A percentile compares a stretch with the other conserved stretches of the same genome.
phyloP scores from a whole-genome alignment of 169 alveolate species.

The Babesia sp. region DNA sequence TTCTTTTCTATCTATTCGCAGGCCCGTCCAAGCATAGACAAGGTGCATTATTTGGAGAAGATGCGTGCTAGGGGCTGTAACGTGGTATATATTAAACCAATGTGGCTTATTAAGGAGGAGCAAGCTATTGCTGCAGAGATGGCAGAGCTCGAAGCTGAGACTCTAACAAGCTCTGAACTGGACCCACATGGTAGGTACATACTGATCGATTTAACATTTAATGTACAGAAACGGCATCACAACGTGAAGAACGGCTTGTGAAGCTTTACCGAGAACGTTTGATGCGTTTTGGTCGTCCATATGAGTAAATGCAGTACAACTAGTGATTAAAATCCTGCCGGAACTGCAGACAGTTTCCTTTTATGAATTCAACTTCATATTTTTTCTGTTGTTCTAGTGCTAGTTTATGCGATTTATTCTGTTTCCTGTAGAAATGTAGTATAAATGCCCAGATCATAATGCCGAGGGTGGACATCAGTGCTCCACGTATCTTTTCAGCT shows the following conservation, averaged over 20 bases:
- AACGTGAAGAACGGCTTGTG: conserved; percentile 36
- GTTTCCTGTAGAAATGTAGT: conserved; percentile 23
- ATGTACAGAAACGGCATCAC: conserved; percentile 8
- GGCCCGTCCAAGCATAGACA: conserved; percentile 81
- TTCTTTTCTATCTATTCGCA: neutral
- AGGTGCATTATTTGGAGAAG: conserved; percentile 82
- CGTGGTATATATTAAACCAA: conserved; percentile 85
- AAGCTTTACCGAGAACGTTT: conserved; percentile 48
- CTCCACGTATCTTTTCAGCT: neutral
- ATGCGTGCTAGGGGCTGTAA: conserved; percentile 82
- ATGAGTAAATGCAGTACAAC: neutral
- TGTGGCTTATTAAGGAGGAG: conserved; percentile 86
- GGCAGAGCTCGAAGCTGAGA: conserved; percentile 77
- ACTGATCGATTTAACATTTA: neutral
- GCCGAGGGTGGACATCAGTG: neutral
- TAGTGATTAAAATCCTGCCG: neutral
- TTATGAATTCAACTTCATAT: conserved; percentile 2
- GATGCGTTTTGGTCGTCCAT: conserved; percentile 29
- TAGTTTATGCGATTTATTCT: conserved; percentile 1
- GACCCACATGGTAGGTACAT: conserved; percentile 15
- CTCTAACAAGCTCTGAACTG: conserved; percentile 35
- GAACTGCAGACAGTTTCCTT: conserved; percentile 8
- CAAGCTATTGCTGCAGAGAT: conserved; percentile 70
- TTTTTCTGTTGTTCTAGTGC: conserved; percentile 10
- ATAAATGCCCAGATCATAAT: conserved; percentile 20